Conservation (phyloP, 495 filamentous ascomycete genomes). For the Xylaria nigripes region DNA sequence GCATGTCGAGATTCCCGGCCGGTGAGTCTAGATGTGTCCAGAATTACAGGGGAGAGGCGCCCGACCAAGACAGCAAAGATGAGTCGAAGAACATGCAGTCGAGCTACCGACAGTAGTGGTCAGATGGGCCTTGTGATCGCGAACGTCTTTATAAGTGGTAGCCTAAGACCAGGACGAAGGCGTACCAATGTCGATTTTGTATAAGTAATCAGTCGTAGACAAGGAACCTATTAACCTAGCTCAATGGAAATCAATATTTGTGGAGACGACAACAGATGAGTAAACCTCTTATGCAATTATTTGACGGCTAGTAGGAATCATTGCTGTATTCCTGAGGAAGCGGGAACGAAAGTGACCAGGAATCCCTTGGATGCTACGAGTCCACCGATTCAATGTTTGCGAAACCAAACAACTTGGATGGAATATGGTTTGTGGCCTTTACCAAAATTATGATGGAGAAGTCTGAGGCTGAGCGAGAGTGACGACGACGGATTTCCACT, state of each 20-base stretch:
- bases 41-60: not conserved
- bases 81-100: not conserved
- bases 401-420: not conserved
- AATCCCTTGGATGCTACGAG: not conserved
- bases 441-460: not conserved
- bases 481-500: not conserved
- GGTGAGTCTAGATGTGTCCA: not conserved
- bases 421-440: not conserved
- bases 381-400: not conserved
- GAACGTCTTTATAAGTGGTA: not conserved
- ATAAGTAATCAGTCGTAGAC: not conserved
- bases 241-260: not conserved
- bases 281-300: not conserved
- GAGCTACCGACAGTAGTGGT: not conserved
- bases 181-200: not conserved
- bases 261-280: conserved; percentile 1
- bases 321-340: conserved; percentile 3
- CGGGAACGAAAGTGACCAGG: not conserved
- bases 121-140: not conserved
- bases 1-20: conserved; percentile 6
- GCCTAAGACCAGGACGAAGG: not conserved
- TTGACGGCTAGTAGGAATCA: not conserved
- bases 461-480: not conserved
- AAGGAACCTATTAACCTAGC: not conserved
- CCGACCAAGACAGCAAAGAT: not conserved